Evolutionary conservation across 1,139 yeast genomes (phyloP).

Genomic region (Hemisphaericaspora subhashii): DNA sequence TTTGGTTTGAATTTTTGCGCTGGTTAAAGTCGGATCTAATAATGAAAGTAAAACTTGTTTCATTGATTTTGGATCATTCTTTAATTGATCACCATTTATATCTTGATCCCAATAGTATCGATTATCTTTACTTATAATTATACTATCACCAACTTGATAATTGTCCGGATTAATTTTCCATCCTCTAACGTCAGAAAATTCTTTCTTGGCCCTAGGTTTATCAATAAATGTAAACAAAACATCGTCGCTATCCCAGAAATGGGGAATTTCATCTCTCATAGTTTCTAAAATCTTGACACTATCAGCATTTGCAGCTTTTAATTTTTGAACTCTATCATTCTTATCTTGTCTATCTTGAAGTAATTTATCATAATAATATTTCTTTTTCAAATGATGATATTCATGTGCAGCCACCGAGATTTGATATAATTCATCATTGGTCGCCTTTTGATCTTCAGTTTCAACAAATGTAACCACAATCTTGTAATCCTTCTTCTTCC

Average conservation of each 20-base stretch:
- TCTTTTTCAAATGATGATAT: constrained; percentile 47
- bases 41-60: constrained; percentile 31
- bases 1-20: constrained; percentile 17
- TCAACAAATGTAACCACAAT: constrained; percentile 57
- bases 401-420: constrained; percentile 55
- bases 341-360: constrained; percentile 42
- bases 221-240: constrained; percentile 56
- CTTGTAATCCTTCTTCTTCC: constrained; percentile 34
- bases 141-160: constrained; percentile 45
- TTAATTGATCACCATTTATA: constrained; percentile 27
- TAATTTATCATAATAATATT: constrained; percentile 43
- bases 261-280: constrained; percentile 51
- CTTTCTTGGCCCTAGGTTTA: constrained; percentile 30
- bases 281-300: constrained; percentile 42
- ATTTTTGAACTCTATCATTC: constrained; percentile 35
- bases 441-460: constrained; percentile 34
- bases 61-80: constrained; percentile 29
- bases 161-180: constrained; percentile 40
- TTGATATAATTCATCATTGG: constrained; percentile 41
- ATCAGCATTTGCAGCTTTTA: constrained; percentile 46
- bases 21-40: constrained; percentile 29
- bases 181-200: constrained; percentile 34
- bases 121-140: constrained; percentile 34
- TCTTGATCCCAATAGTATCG: constrained; percentile 35
- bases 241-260: constrained; percentile 42